Base-by-base conservation (phyloP, 2,329 filamentous ascomycete species). In the Cordyceps fumosorosea region DNA sequence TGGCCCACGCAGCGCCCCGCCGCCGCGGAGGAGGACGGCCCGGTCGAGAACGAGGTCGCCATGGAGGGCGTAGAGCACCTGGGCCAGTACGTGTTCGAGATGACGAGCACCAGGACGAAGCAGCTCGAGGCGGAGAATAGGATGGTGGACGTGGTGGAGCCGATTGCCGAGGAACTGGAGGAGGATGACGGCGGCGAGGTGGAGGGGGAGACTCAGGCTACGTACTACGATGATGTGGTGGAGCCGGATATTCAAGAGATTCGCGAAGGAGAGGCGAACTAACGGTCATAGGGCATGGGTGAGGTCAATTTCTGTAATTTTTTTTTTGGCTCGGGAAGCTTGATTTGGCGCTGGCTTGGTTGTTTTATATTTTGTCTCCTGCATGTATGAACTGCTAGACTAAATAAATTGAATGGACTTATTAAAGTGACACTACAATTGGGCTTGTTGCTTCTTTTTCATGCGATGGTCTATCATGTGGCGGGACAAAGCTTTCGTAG, bases 11-110 rank as follows among this genome's bases (percentile, higher is more conserved):
- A 81, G 60, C 80, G 90, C 51, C 70, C 76, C 5, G 48, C 22
- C 6, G 12, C 57, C 4, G 72, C 78, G 12, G 77, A 77, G 5
- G 80, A 80, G 53, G 69, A 69, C 4, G 66, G 66, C 7, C 12
- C 44, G 29, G 77, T 84, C 7, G 76, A 80, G 2, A 82, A 82
- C 14, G 82, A 84, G 68, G 88, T 86, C 1, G 80, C 85, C 22
- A 98, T 99, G 90, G 90, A 93, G 69, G 85, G 89, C 40, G 88
- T 98, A 1, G 93, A 99, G 78, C 95, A 99, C 77, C 75, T 99
- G 42, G 95, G 95, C 0, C 89, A 96, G 76, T 99, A 97, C 74
- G 93, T 99, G 24, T 96, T 86, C 72, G 91, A 99, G 74, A 99
- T 99, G 91, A 96, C 92, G 3, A 84, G 89, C 53, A 84, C 82